These are phyloP conservation scores for Vigna angularis DNA, from an alignment of 306 rosid genomes.

Conservation along the genomic window DNA sequence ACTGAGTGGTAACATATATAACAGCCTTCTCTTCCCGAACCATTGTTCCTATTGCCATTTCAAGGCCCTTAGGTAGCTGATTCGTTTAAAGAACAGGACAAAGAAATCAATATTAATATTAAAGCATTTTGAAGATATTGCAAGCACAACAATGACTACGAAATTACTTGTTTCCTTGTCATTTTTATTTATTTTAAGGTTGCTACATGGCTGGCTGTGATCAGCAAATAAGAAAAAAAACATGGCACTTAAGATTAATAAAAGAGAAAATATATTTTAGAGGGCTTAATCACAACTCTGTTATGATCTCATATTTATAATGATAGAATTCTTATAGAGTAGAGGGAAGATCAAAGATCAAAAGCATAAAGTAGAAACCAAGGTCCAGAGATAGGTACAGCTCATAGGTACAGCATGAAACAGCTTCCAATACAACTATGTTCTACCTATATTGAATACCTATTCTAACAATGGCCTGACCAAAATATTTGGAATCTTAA, in stretches of 20 bases:
- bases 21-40: conserved; percentile 85
- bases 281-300: too few species aligned
- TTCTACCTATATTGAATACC: too few species aligned
- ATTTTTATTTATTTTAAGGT: conserved; percentile 14
- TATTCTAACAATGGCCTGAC: conserved; percentile 6
- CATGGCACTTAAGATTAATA: too few species aligned
- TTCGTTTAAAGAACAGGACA: conserved; percentile 34
- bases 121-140: conserved; percentile 16
- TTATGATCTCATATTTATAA: too few species aligned
- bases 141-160: conserved; percentile 30
- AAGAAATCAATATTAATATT: conserved; percentile 7
- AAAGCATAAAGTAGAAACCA: too few species aligned
- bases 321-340: too few species aligned
- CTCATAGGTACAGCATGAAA: too few species aligned
- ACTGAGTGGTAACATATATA: conserved; percentile 72
- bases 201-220: background rate
- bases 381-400: too few species aligned
- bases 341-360: too few species aligned
- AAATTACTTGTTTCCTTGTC: conserved; percentile 18
- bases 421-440: too few species aligned
- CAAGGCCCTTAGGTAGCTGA: conserved; percentile 97
- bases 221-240: conserved; percentile 14
- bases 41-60: conserved; percentile 97
- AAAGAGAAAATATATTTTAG: too few species aligned
- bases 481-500: conserved; percentile 20